These are phyloP conservation scores for Hymenoscyphus fraxineus DNA, from an alignment of 2,329 filamentous ascomycete species.

Conservation along the genomic window DNA sequence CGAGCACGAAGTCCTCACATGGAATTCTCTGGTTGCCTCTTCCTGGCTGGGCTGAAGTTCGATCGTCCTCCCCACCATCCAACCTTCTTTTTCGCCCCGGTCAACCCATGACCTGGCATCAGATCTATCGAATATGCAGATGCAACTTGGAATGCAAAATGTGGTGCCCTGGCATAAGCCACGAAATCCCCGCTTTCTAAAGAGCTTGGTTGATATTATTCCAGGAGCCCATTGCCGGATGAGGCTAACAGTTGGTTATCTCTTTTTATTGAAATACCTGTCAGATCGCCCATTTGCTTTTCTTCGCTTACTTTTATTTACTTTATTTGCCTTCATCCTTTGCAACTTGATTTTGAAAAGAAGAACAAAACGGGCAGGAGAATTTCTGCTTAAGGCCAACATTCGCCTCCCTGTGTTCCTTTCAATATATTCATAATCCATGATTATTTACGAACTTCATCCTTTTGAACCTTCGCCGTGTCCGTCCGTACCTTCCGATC, in stretches of 20 bases:
- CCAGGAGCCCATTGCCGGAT: slow-evolving; percentile 1
- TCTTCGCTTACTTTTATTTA: not conserved
- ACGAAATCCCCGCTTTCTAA: not conserved
- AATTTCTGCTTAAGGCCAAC: slow-evolving; percentile 3
- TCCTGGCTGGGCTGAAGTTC: slow-evolving; percentile 15
- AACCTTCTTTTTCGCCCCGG: slow-evolving; percentile 10
- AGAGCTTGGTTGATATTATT: not conserved
- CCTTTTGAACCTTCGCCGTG: not conserved
- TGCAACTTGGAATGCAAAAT: not conserved
- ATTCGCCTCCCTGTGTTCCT: slow-evolving; percentile 1
- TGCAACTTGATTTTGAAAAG: not conserved
- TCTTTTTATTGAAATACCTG: slow-evolving; percentile 3
- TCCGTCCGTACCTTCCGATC: slow-evolving; percentile 3
- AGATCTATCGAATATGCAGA: slow-evolving; percentile 7
- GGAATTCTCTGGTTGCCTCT: not conserved
- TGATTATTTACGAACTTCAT: slow-evolving; percentile 3
- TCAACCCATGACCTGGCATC: slow-evolving; percentile 3
- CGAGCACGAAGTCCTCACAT: not conserved
- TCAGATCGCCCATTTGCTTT: slow-evolving; percentile 5
- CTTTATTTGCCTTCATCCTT: not conserved
- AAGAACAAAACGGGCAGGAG: not conserved
- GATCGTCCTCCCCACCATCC: slow-evolving; percentile 4
- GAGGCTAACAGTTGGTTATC: not conserved
- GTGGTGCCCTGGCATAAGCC: slow-evolving; percentile 12
- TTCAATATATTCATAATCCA: slow-evolving; percentile 1